phyloP scores from a whole-genome alignment of 352 stramenopile species.

The Pythium phragmiticola region DNA sequence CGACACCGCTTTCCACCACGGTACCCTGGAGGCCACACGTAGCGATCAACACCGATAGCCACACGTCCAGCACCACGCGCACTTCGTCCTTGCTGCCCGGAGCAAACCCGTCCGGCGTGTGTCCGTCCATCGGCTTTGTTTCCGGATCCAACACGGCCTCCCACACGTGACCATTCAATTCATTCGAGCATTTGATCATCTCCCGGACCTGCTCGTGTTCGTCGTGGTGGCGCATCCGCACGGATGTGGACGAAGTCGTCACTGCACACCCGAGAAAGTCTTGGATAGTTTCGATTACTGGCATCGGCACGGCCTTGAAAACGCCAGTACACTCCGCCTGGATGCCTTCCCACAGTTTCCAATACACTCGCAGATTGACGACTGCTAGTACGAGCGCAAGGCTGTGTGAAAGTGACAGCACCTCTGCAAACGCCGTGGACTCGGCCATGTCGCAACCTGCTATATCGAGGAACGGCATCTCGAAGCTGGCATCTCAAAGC shows the following conservation, averaged over 20 bases:
- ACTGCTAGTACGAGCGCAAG: slow-evolving; percentile 2
- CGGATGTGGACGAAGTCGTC: neutral
- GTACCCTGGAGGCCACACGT: neutral
- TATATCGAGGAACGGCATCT: slow-evolving; percentile 5
- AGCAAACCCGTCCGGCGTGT: slow-evolving; percentile 1
- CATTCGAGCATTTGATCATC: slow-evolving; percentile 7
- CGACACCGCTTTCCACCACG: neutral
- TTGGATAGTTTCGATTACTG: neutral
- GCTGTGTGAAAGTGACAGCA: neutral
- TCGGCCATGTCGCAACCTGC: slow-evolving; percentile 2
- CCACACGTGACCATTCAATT: slow-evolving; percentile 10
- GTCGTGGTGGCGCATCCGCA: neutral
- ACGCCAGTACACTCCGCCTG: neutral
- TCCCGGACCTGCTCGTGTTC: neutral
- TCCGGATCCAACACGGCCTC: neutral
- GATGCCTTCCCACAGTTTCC: slow-evolving; percentile 5
- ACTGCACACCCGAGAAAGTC: neutral
- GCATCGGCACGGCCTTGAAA: neutral
- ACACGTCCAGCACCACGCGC: slow-evolving; percentile 12
- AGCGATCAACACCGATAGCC: neutral
- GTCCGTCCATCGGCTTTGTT: no score
- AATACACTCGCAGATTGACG: slow-evolving; percentile 1
- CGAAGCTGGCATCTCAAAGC: neutral
- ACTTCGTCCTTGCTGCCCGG: slow-evolving; percentile 10
- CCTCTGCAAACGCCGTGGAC: slow-evolving; percentile 1